These are phyloP conservation scores for Ustulina deusta DNA, from an alignment of 2,329 filamentous ascomycete genomes.

Conservation along the genomic window DNA sequence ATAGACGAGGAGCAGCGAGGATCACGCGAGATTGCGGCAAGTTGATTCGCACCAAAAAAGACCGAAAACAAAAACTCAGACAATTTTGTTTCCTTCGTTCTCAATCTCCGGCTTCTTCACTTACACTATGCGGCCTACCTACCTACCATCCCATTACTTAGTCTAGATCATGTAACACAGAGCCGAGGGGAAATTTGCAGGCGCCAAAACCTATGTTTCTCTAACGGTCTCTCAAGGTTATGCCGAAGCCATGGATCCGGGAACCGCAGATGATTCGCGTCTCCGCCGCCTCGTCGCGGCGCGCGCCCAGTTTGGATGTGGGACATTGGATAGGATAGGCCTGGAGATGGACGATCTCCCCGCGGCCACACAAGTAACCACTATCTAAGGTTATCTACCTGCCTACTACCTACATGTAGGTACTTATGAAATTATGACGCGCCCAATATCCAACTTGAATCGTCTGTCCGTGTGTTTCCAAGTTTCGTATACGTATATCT, in stretches of 20 bases:
- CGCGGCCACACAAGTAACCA: background rate
- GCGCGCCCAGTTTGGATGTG: constrained; percentile 17
- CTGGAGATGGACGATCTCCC: constrained; percentile 22
- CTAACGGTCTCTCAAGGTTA: constrained; percentile 36
- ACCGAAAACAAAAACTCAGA: background rate
- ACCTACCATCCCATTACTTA: constrained; percentile 30
- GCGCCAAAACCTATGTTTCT: constrained; percentile 22
- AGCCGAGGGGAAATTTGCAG: constrained; percentile 6
- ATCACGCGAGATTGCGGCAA: constrained; percentile 12
- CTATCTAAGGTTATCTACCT: background rate
- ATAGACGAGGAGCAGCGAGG: constrained; percentile 31
- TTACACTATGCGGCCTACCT: constrained; percentile 18
- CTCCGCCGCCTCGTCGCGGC: constrained; percentile 2
- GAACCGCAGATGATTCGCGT: constrained; percentile 25
- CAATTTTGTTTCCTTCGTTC: background rate
- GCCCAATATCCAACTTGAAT: constrained; percentile 1
- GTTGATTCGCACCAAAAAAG: background rate
- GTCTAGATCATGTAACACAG: constrained; percentile 27
- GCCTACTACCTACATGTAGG: too few relatives aligned
- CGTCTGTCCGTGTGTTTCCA: background rate
- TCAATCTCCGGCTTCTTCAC: background rate
- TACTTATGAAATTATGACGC: constrained; percentile 12
- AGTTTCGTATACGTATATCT: background rate
- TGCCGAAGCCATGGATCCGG: constrained; percentile 39
- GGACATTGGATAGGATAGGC: constrained; percentile 8